These are phyloP conservation scores for Russula sp. DNA, from an alignment of 768 basidiomycete genomes.

Conservation along the genomic window DNA sequence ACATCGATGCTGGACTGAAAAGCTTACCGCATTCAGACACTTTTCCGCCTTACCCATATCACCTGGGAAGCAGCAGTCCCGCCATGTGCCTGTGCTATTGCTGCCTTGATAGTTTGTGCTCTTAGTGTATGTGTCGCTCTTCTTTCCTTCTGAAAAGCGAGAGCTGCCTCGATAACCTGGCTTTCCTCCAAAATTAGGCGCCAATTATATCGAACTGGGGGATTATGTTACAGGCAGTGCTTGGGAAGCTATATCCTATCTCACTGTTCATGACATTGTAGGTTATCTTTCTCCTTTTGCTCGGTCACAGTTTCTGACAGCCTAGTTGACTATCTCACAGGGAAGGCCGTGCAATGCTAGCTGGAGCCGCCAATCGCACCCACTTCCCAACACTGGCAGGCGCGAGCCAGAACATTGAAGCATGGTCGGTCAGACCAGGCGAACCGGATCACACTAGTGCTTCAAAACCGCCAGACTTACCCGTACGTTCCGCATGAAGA, in stretches of 20 bases:
- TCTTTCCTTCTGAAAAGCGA: background rate
- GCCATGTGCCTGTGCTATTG: slow-evolving; percentile 34
- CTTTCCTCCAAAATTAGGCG: slow-evolving; percentile 13
- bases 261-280: slow-evolving; percentile 36
- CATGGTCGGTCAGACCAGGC: background rate
- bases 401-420: background rate
- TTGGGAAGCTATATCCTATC: slow-evolving; percentile 37
- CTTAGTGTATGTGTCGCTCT: background rate
- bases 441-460: background rate
- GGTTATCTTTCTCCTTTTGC: slow-evolving; percentile 2
- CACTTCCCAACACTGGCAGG: slow-evolving; percentile 21
- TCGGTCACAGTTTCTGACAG: background rate
- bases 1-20: background rate
- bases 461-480: slow-evolving; percentile 1
- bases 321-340: background rate
- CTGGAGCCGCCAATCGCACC: background rate
- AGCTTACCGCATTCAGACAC: background rate
- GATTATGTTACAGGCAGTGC: slow-evolving; percentile 33
- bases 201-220: slow-evolving; percentile 32
- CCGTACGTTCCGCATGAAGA: background rate
- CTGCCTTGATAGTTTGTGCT: slow-evolving; percentile 31
- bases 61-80: slow-evolving; percentile 36
- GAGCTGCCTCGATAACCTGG: background rate
- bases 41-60: slow-evolving; percentile 28
- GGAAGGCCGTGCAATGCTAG: slow-evolving; percentile 17